Base-by-base conservation (phyloP, 2,329 filamentous ascomycete genomes). In the Didymella pomorum region DNA sequence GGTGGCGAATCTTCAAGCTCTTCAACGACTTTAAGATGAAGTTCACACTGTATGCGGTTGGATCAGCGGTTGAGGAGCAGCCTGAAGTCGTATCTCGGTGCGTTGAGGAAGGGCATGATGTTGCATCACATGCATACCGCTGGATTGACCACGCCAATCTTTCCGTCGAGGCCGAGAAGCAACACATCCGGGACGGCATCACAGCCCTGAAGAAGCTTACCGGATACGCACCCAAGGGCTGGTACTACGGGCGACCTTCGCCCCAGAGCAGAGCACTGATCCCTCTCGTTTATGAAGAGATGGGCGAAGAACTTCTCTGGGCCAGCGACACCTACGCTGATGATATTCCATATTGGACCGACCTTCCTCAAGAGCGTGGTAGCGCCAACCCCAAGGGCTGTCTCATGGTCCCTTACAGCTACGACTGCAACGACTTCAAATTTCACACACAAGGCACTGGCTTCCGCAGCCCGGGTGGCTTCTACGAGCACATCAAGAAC, bases 271-370 rank as follows among this genome's bases (percentile, higher is more conserved):
- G 52, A 39, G 52, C 52, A 18, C 46, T 56, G 8, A 56, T 56
- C 10, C 52, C 52, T 25, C 52, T 56, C 14, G 44, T 58, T 44
- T 10, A 72, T 77, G 25, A 74, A 59, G 83, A 85, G 69, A 80
- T 85, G 76, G 80, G 81, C 4, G 79, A 81, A 49, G 77, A 79
- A 54, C 76, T 86, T 0, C 67, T 84, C 0, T 86, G 82, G 78
- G 77, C 78, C 21, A 76, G 74, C 16, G 83, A 86, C 60, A 79
- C 77, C 0, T 86, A 85, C 58, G 81, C 82, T 14, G 84, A 86
- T 56, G 83, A 86, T 56, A 72, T 85, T 6, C 83, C 83, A 0
- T 85, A 85, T 69, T 85, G 83, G 83, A 75, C 81, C 4, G 83
- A 85, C 64, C 70, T 85, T 2, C 82, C 82, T 0, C 73, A 78